phyloP scores from a whole-genome alignment of 495 filamentous ascomycete genomes.

The Daldinia caldariorum region DNA sequence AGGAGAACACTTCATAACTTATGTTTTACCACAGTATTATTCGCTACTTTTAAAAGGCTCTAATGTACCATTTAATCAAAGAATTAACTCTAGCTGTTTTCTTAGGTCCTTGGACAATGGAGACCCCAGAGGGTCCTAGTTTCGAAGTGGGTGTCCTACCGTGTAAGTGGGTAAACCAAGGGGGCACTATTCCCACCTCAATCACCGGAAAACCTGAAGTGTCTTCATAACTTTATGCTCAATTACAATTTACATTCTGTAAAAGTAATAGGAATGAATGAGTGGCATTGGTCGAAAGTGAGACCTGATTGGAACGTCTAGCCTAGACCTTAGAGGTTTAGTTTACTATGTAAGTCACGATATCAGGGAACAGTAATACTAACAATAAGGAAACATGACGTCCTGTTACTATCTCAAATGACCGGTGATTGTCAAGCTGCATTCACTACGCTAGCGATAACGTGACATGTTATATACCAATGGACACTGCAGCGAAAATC shows the following conservation, averaged over 20 bases:
- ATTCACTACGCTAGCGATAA: not conserved
- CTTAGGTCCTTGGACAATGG: constrained; percentile 35
- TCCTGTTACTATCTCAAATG: not conserved
- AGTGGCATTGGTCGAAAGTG: constrained; percentile 1
- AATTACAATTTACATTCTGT: constrained; percentile 21
- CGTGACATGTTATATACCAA: constrained; percentile 5
- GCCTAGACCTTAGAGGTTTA: not conserved
- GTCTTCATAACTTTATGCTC: constrained; percentile 40
- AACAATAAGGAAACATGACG: not conserved
- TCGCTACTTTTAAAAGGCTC: constrained; percentile 24
- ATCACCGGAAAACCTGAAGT: constrained; percentile 29
- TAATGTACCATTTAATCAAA: constrained; percentile 39
- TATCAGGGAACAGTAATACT: not conserved
- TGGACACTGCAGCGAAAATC: constrained; percentile 17
- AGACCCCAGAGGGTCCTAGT: constrained; percentile 41
- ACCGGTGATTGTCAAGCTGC: not conserved
- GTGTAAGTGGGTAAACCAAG: constrained; percentile 28
- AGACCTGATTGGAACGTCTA: constrained; percentile 3
- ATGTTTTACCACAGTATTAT: constrained; percentile 28
- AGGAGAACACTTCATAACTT: constrained; percentile 26
- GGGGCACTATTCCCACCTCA: constrained; percentile 34
- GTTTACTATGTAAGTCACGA: not conserved
- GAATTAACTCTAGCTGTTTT: constrained; percentile 32
- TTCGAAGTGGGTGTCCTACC: constrained; percentile 20
- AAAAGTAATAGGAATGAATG: constrained; percentile 29